A percentile compares a stretch with the other conserved stretches of the same genome.
Evolutionary conservation across 2,329 filamentous ascomycete species (phyloP).

Genomic region (Escovopsis sp.): DNA sequence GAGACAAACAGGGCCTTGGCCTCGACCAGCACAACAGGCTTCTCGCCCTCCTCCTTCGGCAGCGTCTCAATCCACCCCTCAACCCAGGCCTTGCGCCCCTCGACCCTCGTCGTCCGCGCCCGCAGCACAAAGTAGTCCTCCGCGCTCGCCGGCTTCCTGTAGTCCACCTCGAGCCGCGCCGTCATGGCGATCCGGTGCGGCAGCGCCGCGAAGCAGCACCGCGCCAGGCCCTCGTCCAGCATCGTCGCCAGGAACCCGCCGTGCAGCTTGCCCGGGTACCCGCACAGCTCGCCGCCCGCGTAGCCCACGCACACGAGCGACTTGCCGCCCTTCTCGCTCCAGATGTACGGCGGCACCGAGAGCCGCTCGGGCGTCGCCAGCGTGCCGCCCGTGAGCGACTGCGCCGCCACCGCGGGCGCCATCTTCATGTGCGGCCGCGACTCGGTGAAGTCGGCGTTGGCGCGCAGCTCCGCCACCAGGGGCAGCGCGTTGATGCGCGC

Average conservation of each 20-base stretch:
- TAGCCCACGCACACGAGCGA: slow-evolving; percentile 59
- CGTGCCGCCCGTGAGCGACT: slow-evolving; percentile 72
- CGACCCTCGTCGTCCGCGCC: slow-evolving; percentile 69
- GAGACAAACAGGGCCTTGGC: slow-evolving; percentile 80
- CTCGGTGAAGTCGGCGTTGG: slow-evolving; percentile 52
- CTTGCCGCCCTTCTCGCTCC: slow-evolving; percentile 56
- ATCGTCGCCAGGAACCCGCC: slow-evolving; percentile 85
- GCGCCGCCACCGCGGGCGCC: slow-evolving; percentile 49
- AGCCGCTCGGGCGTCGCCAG: slow-evolving; percentile 63
- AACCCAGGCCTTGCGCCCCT: slow-evolving; percentile 91
- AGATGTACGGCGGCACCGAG: slow-evolving; percentile 66
- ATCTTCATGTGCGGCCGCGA: slow-evolving; percentile 80
- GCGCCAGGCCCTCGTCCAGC: slow-evolving; percentile 76
- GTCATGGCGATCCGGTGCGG: slow-evolving; percentile 80
- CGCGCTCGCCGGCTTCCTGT: slow-evolving; percentile 65
- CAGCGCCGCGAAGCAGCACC: slow-evolving; percentile 77
- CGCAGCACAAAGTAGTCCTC: slow-evolving; percentile 62
- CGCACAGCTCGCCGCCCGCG: slow-evolving; percentile 67
- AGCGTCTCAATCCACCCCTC: slow-evolving; percentile 75
- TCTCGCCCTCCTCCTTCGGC: slow-evolving; percentile 41
- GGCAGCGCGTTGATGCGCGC: slow-evolving; percentile 62
- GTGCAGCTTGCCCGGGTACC: slow-evolving; percentile 82
- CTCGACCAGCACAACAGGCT: slow-evolving; percentile 58
- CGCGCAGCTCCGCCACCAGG: slow-evolving; percentile 53
- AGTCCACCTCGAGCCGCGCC: slow-evolving; percentile 71